A percentile compares a stretch with the other conserved stretches of the same genome.
These are phyloP conservation scores for Rhypophila decipiens DNA, from an alignment of 495 filamentous ascomycete species.

Conservation along the genomic window DNA sequence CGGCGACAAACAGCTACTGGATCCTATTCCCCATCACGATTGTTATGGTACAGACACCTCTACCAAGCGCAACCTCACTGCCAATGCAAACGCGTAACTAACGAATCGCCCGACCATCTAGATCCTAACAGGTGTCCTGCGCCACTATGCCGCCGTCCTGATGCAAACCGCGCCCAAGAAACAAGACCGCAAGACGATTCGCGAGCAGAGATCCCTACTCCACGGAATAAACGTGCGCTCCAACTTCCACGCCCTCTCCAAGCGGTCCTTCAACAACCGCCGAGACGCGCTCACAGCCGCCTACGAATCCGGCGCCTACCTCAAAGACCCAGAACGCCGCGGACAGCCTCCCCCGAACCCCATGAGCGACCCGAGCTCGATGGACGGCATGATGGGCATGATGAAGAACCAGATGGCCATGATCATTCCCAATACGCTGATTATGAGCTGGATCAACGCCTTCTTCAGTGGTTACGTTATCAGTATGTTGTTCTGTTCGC, in stretches of 20 bases:
- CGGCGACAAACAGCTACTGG: constrained; percentile 66
- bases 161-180: constrained; percentile 84
- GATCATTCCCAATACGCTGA: constrained; percentile 98
- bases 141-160: constrained; percentile 88
- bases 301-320: constrained; percentile 76
- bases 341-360: constrained; percentile 89
- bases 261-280: constrained; percentile 66
- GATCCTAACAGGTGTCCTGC: constrained; percentile 91
- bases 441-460: constrained; percentile 99
- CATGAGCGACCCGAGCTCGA: constrained; percentile 92
- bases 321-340: constrained; percentile 80
- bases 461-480: constrained; percentile 98
- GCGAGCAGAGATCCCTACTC: constrained; percentile 81
- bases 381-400: constrained; percentile 99
- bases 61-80: neutral
- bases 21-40: constrained; percentile 94
- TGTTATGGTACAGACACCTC: constrained; percentile 68
- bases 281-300: constrained; percentile 72
- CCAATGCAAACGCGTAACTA: too few species aligned
- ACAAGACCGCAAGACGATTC: constrained; percentile 64
- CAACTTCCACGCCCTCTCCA: constrained; percentile 68
- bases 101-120: too few species aligned
- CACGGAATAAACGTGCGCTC: constrained; percentile 79
- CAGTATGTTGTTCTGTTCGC: constrained; percentile 52
- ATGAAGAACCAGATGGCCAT: constrained; percentile 99